phyloP scores from a whole-genome alignment of 1,284 basidiomycete species.

The Boletus mariae region DNA sequence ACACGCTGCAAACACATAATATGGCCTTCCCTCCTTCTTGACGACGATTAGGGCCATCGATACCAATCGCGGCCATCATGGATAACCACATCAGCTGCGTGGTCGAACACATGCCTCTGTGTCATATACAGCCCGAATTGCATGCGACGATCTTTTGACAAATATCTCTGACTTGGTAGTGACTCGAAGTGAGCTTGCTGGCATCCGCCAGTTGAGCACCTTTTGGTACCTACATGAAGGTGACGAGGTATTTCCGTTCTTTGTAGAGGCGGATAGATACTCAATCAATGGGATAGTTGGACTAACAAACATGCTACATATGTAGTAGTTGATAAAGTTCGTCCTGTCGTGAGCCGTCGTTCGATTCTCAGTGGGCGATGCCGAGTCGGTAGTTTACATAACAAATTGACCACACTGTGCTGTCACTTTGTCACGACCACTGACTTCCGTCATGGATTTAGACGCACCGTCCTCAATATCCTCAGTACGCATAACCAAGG shows the following conservation, averaged over 20 bases:
- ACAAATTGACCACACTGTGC: background rate
- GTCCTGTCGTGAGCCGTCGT: no score
- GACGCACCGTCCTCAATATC: constrained; percentile 16
- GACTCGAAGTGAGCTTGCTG: no score
- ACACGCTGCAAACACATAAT: constrained; percentile 12
- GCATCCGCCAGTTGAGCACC: no score
- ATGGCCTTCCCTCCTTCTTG: background rate
- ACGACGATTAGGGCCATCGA: constrained; percentile 24
- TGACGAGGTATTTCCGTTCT: no score
- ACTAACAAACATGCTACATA: no score
- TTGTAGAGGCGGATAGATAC: no score
- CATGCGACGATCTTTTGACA: constrained; percentile 3
- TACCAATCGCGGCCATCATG: constrained; percentile 27
- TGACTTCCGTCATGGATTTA: constrained; percentile 16
- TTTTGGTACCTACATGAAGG: no score
- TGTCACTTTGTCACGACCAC: constrained; percentile 6
- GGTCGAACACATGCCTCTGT: constrained; percentile 18
- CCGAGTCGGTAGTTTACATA: no score
- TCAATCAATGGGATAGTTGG: no score
- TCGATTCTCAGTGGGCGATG: no score
- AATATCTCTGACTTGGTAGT: no score
- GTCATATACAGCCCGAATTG: constrained; percentile 1
- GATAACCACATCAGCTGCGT: constrained; percentile 19
- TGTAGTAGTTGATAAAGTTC: no score
- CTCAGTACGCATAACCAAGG: constrained; percentile 33